Conservation (phyloP, 2,329 filamentous ascomycete genomes). For the Xylariales sp. region DNA sequence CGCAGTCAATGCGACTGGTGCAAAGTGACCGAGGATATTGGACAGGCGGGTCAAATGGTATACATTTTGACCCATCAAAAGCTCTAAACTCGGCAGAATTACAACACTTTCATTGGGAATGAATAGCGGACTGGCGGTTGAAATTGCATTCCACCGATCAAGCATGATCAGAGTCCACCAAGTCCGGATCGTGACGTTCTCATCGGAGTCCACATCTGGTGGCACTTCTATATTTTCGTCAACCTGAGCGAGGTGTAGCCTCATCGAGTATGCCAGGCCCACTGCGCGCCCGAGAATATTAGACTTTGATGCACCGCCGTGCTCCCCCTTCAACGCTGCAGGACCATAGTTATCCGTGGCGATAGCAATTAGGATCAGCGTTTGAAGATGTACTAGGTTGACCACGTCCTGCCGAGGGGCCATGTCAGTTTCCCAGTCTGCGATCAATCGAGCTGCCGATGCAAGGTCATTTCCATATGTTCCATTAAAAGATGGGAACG, state of each 20-base stretch:
- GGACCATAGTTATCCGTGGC: constrained; percentile 56
- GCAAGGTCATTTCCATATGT: constrained; percentile 20
- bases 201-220: constrained; percentile 54
- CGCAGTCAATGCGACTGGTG: constrained; percentile 38
- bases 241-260: constrained; percentile 45
- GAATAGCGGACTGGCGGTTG: constrained; percentile 56
- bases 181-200: constrained; percentile 57
- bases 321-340: constrained; percentile 32
- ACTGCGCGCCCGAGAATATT: constrained; percentile 62
- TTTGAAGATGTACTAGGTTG: constrained; percentile 60
- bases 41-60: constrained; percentile 62
- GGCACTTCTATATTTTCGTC: constrained; percentile 34
- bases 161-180: constrained; percentile 72
- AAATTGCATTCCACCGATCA: constrained; percentile 70
- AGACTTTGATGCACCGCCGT: constrained; percentile 43
- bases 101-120: constrained; percentile 61
- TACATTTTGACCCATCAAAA: constrained; percentile 56
- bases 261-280: constrained; percentile 61
- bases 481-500: constrained; percentile 33
- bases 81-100: constrained; percentile 53
- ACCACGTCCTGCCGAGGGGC: constrained; percentile 31
- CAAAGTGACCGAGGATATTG: constrained; percentile 52
- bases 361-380: constrained; percentile 61
- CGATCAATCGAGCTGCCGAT: constrained; percentile 41
- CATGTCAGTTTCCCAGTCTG: constrained; percentile 45